Conservation (phyloP, 495 filamentous ascomycete genomes). For the Copromyces sp. region DNA sequence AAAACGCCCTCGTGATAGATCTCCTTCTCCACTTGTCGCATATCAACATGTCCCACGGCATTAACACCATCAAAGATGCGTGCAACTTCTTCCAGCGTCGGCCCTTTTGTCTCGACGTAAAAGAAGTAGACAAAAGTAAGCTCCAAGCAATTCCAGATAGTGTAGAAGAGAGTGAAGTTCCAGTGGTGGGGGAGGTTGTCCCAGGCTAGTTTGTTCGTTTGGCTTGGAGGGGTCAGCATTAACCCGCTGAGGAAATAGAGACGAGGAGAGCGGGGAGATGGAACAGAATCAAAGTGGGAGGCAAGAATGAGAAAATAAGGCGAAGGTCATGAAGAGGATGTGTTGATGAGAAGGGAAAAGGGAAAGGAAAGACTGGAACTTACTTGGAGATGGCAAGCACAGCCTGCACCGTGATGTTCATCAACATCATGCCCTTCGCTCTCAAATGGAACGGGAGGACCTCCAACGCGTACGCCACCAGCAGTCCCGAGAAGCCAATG, state of each 20-base stretch:
- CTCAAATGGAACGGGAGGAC: slow-evolving; percentile 58
- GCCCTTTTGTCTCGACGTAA: slow-evolving; percentile 56
- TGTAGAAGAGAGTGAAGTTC: slow-evolving; percentile 56
- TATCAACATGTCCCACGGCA: slow-evolving; percentile 41
- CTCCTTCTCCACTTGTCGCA: slow-evolving; percentile 38
- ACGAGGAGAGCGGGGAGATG: neutral
- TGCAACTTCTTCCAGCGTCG: slow-evolving; percentile 54
- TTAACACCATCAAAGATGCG: slow-evolving; percentile 48
- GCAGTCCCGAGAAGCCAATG: slow-evolving; percentile 50
- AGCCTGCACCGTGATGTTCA: slow-evolving; percentile 51
- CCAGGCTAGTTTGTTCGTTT: slow-evolving; percentile 54
- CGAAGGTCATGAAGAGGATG: neutral
- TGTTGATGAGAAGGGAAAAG: neutral
- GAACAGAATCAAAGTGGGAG: neutral
- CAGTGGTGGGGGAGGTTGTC: slow-evolving; percentile 44
- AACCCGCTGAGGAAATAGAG: neutral
- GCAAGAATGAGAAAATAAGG: neutral
- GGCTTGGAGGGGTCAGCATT: slow-evolving; percentile 26
- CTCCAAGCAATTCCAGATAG: slow-evolving; percentile 48
- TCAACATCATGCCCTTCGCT: slow-evolving; percentile 60
- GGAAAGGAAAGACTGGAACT: too few relatives aligned
- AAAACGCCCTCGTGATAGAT: slow-evolving; percentile 23
- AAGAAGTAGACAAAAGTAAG: slow-evolving; percentile 55
- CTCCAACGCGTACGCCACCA: slow-evolving; percentile 57
- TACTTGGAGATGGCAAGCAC: slow-evolving; percentile 49